phyloP scores from a whole-genome alignment of 1,284 basidiomycete species.

The Omphalotus olearius region DNA sequence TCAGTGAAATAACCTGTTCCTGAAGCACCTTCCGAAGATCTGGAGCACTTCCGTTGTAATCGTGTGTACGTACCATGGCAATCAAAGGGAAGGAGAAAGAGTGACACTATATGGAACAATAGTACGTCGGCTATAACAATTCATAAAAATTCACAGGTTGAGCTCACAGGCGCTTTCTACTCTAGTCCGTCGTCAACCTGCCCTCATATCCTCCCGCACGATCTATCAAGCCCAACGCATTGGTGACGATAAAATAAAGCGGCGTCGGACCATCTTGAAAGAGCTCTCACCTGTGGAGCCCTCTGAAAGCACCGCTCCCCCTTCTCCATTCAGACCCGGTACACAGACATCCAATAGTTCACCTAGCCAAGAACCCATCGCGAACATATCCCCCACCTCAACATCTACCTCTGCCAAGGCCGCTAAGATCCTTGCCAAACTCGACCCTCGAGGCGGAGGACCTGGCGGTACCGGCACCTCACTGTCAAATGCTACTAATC shows the following conservation, averaged over 20 bases:
- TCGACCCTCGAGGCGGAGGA: neutral
- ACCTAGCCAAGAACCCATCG: neutral
- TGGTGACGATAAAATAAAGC: constrained; percentile 15
- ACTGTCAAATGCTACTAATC: neutral
- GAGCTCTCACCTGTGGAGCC: constrained; percentile 12
- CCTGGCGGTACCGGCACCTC: too few relatives aligned
- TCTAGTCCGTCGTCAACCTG: constrained; percentile 16
- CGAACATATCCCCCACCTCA: constrained; percentile 1
- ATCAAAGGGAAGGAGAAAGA: constrained; percentile 36
- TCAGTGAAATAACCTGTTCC: too few relatives aligned
- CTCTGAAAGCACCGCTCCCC: neutral
- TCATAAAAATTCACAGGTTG: neutral
- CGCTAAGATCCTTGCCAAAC: neutral
- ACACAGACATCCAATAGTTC: neutral
- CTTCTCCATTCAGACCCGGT: neutral
- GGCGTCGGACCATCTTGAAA: constrained; percentile 20
- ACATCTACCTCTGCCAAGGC: constrained; percentile 1
- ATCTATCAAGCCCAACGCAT: constrained; percentile 22
- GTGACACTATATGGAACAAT: constrained; percentile 29
- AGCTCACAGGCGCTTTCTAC: neutral
- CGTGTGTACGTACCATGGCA: constrained; percentile 42
- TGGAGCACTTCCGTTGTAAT: constrained; percentile 43
- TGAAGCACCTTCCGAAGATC: constrained; percentile 20
- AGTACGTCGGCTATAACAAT: constrained; percentile 20
- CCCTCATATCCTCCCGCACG: constrained; percentile 14